Percentiles rank a stretch among this genome's conserved stretches.
Conservation (phyloP, 1,284 basidiomycete genomes). For the Phellinidium pouzarii region DNA sequence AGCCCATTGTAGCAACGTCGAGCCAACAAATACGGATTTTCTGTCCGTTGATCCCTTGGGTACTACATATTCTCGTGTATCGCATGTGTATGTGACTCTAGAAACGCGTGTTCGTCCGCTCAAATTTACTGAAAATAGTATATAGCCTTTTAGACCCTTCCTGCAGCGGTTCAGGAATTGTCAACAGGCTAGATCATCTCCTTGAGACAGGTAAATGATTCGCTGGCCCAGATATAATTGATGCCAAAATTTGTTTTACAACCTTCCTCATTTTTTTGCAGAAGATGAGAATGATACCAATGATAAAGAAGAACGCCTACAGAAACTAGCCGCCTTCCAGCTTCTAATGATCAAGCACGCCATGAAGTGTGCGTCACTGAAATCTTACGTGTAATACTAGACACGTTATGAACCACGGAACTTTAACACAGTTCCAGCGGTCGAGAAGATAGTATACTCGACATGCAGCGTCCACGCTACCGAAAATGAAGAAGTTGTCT, state of each 20-base stretch:
- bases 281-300: conserved; percentile 44
- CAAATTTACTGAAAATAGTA: conserved; percentile 2
- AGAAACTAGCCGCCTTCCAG: conserved; percentile 83
- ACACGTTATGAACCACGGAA: not conserved
- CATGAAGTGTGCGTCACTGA: conserved; percentile 74
- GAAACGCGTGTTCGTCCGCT: not conserved
- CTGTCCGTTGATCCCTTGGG: conserved; percentile 63
- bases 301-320: conserved; percentile 59
- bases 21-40: conserved; percentile 73
- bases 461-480: conserved; percentile 89
- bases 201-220: conserved; percentile 50
- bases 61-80: conserved; percentile 54
- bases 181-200: conserved; percentile 84
- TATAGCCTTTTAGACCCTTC: conserved; percentile 83
- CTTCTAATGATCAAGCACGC: conserved; percentile 92
- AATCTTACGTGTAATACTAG: conserved; percentile 10
- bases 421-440: conserved; percentile 41
- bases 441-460: conserved; percentile 83
- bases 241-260: conserved; percentile 20
- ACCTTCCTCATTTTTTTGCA: conserved; percentile 2
- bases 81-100: conserved; percentile 68
- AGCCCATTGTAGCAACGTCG: conserved; percentile 75
- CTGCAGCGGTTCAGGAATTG: conserved; percentile 89
- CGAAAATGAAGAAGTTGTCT: conserved; percentile 86
- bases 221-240: conserved; percentile 1